Evolutionary conservation across 2,329 filamentous ascomycete genomes (phyloP), one percentile per base, ranked within the genome.

Genomic region (Fusarium newnesense): DNA sequence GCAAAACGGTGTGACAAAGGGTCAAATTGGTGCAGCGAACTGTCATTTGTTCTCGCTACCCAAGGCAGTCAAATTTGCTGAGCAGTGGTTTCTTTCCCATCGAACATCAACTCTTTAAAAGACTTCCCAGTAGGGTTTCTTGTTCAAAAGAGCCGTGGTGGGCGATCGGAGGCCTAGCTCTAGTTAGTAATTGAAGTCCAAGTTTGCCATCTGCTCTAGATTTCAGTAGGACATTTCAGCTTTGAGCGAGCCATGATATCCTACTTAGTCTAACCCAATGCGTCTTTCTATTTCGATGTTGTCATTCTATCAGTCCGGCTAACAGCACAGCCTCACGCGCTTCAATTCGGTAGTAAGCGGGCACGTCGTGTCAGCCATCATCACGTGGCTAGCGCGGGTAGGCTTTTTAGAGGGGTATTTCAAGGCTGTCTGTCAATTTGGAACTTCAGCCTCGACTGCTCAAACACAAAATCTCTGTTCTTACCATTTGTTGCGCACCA

Each of bases 111-210:
- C 3, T 16, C 2, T 6, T 1, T 26, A 46, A 4, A 10, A 21
- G 7, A 8, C 1, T 36, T 7, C 1, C 2, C 8, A 5, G 5
- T 11, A 34, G 19, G 2, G 15, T 3, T 11, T 1, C n/a, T 19
- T n/a, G n/a, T n/a, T n/a, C n/a, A n/a, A n/a, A n/a, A 24, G 16
- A 34, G 10, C 15, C 11, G 8, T 24, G 3, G 1, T 49, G 2
- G 7, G 16, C 6, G 13, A 24, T 34, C 2, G 2, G 47, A 7
- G 47, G n/a, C 2, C 9, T 15, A 24, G 8, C 16, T 50, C 16
- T 24, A 24, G 11, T 10, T 19, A 24, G n/a, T 2, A 34, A 34
- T 19, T 26, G n/a, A 8, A 26, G 30, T 13, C 4, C n/a, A 19
- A 34, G 8, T 24, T 50, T 50, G 15, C 15, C 1, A 6, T 24